A percentile compares a stretch with the other conserved stretches of the same genome.
These are phyloP conservation scores for Paramarasmius palmivorus DNA, from an alignment of 1,284 basidiomycete genomes.

Conservation along the genomic window DNA sequence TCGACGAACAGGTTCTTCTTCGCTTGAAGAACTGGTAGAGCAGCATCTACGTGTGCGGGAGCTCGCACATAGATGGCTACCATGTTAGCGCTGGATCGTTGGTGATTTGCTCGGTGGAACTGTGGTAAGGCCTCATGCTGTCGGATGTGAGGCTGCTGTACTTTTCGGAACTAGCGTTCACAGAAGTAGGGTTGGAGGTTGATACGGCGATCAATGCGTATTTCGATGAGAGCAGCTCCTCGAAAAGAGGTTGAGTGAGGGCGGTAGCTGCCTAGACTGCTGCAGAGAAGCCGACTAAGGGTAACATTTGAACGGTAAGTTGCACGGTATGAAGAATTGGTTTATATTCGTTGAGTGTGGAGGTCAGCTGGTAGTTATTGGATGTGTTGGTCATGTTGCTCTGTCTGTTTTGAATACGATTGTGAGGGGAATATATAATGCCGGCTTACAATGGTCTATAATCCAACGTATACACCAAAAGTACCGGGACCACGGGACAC, in stretches of 20 bases:
- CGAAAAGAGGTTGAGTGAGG: not conserved
- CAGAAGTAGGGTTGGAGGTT: slow-evolving; percentile 27
- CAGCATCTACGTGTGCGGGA: slow-evolving; percentile 25
- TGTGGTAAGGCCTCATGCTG: slow-evolving; percentile 29
- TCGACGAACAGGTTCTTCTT: slow-evolving; percentile 39
- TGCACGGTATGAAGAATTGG: too few species aligned
- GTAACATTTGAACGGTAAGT: too few species aligned
- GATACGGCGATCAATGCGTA: slow-evolving; percentile 27
- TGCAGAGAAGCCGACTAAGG: slow-evolving; percentile 3
- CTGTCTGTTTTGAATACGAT: too few species aligned
- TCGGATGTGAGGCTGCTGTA: slow-evolving; percentile 19
- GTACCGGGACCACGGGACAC: too few species aligned
- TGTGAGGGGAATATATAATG: too few species aligned
- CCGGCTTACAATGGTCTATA: too few species aligned
- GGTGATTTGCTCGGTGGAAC: slow-evolving; percentile 26
- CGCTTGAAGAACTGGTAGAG: slow-evolving; percentile 31
- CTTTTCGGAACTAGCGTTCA: slow-evolving; percentile 24
- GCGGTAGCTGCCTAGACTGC: not conserved
- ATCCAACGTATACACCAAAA: too few species aligned
- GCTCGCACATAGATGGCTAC: slow-evolving; percentile 34
- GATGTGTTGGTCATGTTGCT: too few species aligned
- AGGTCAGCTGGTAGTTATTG: too few species aligned
- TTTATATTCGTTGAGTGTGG: too few species aligned
- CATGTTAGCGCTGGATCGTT: slow-evolving; percentile 34
- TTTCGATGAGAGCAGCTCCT: not conserved